These are phyloP conservation scores for Colletotrichum orbiculare DNA, from an alignment of 2,329 filamentous ascomycete genomes.

Conservation along the genomic window DNA sequence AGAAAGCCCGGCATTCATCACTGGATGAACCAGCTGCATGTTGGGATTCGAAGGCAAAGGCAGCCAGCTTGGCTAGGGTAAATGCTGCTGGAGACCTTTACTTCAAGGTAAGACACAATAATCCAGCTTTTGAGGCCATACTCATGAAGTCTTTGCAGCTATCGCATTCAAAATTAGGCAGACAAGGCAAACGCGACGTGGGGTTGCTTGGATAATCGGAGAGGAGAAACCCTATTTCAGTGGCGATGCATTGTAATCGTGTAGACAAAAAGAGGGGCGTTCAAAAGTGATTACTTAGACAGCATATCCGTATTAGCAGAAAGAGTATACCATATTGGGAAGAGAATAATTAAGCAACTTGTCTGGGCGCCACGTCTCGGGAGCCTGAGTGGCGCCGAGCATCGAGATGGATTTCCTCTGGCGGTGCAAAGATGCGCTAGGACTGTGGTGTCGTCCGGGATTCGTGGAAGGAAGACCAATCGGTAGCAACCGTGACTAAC, in stretches of 20 bases:
- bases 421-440: not conserved
- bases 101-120: conserved; percentile 11
- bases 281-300: not conserved
- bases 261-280: not conserved
- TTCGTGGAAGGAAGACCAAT: conserved; percentile 5
- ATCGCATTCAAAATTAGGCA: conserved; percentile 10
- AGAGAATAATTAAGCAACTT: not conserved
- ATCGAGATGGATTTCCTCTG: conserved; percentile 5
- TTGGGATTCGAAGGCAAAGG: not conserved
- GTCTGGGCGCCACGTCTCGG: not conserved
- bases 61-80: conserved; percentile 8
- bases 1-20: no score
- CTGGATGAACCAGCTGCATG: not conserved
- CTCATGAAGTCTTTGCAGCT: not conserved
- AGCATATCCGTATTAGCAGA: not conserved
- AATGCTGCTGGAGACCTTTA: conserved; percentile 12
- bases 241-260: no score
- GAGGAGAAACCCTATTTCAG: not conserved
- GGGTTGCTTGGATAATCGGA: not conserved
- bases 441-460: not conserved
- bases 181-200: conserved; percentile 1
- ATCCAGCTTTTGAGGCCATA: not conserved
- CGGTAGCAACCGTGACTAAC: conserved; percentile 10
- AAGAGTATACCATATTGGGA: not conserved
- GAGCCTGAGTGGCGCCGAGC: not conserved